These are phyloP conservation scores for Mortierella sp. DNA, from an alignment of 371 early-diverging fungal genomes.

Conservation along the genomic window DNA sequence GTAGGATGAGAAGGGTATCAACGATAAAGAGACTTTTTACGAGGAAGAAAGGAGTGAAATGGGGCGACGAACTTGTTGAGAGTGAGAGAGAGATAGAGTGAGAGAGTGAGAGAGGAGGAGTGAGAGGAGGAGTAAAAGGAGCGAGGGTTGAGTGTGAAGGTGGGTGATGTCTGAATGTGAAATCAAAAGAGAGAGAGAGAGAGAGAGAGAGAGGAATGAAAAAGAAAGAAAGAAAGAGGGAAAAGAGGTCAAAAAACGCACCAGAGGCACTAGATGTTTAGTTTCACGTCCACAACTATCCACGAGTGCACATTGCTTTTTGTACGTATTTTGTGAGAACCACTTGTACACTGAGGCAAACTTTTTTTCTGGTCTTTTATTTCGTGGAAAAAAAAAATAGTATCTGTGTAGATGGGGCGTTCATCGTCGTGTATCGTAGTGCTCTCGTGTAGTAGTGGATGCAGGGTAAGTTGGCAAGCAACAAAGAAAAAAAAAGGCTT, in stretches of 20 bases:
- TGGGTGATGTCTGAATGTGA: constrained; percentile 1
- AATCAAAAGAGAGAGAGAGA: background rate
- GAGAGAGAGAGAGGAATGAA: background rate
- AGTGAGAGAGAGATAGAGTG: background rate
- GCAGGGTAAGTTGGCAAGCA: background rate
- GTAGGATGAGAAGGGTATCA: too few relatives aligned
- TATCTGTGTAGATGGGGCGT: background rate
- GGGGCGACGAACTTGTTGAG: too few relatives aligned
- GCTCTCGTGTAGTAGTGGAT: background rate
- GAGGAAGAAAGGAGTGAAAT: too few relatives aligned
- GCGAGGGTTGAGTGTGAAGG: background rate
- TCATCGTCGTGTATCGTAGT: constrained; percentile 8
- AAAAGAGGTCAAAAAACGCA: background rate
- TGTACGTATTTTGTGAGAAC: background rate
- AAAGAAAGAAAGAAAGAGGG: background rate
- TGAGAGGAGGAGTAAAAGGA: background rate
- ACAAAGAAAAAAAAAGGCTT: background rate
- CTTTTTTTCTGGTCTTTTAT: background rate
- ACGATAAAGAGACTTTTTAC: too few relatives aligned
- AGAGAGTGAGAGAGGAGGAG: background rate
- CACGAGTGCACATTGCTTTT: background rate
- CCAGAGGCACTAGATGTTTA: background rate
- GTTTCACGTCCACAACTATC: background rate
- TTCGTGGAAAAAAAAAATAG: background rate
- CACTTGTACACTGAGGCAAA: background rate